Conservation (phyloP, 2,329 filamentous ascomycete genomes). For the Calonectria pteridis region DNA sequence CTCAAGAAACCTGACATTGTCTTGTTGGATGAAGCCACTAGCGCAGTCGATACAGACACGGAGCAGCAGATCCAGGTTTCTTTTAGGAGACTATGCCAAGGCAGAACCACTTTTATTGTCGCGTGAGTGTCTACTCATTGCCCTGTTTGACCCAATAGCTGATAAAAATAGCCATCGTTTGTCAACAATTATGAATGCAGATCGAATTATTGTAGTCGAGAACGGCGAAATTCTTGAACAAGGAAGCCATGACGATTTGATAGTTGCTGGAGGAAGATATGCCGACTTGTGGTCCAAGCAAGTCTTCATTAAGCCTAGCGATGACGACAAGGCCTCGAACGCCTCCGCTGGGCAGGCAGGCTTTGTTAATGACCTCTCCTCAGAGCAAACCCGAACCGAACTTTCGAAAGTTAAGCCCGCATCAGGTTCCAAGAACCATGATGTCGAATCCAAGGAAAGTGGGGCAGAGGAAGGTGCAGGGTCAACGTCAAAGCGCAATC, state of each 20-base stretch:
- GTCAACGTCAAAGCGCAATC: constrained; percentile 53
- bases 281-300: constrained; percentile 75
- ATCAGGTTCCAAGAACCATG: constrained; percentile 35
- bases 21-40: constrained; percentile 83
- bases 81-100: constrained; percentile 68
- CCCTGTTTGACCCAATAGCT: constrained; percentile 3
- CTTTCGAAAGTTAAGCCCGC: constrained; percentile 49
- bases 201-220: constrained; percentile 75
- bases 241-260: constrained; percentile 70
- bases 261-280: constrained; percentile 71
- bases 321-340: constrained; percentile 45
- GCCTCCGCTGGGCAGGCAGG: constrained; percentile 36
- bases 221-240: constrained; percentile 73
- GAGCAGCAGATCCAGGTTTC: constrained; percentile 76
- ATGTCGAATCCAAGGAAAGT: constrained; percentile 37
- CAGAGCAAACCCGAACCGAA: constrained; percentile 52
- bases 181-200: constrained; percentile 78
- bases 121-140: constrained; percentile 59
- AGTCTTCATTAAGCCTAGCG: constrained; percentile 65
- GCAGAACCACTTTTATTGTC: constrained; percentile 75
- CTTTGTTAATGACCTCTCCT: constrained; percentile 53
- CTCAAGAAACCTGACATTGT: constrained; percentile 81
- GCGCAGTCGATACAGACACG: constrained; percentile 78
- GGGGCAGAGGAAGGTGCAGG: constrained; percentile 41
- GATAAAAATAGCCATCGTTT: constrained; percentile 67